Conservation (phyloP, 176 grass and related monocot species). For the Oropetium thomaeum region DNA sequence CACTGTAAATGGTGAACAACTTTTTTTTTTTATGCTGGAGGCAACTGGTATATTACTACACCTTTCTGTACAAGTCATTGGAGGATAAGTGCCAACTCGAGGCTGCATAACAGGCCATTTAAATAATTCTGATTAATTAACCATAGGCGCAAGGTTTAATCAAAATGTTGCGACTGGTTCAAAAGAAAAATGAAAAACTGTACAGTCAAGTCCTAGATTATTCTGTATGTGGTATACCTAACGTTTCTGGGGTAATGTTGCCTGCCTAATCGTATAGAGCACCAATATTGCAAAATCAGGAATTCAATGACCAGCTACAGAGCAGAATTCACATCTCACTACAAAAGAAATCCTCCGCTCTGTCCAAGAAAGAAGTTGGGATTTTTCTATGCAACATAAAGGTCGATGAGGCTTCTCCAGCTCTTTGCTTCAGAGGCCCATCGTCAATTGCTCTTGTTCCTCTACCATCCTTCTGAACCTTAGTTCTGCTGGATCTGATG, state of each 20-base stretch:
- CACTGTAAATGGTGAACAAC: not conserved
- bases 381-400: slow-evolving; percentile 91
- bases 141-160: slow-evolving; percentile 4
- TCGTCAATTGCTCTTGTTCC: slow-evolving; percentile 58
- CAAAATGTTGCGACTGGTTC: not conserved
- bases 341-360: slow-evolving; percentile 86
- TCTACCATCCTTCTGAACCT: slow-evolving; percentile 65
- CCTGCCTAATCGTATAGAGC: not conserved
- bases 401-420: slow-evolving; percentile 52
- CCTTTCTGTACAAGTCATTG: slow-evolving; percentile 1
- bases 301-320: slow-evolving; percentile 9
- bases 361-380: slow-evolving; percentile 83
- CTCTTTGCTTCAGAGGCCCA: slow-evolving; percentile 60
- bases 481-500: slow-evolving; percentile 56
- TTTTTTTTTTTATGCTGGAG: not conserved
- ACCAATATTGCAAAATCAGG: not conserved
- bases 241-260: not conserved
- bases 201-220: not conserved
- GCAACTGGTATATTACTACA: not conserved
- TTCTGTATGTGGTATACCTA: not conserved
- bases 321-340: slow-evolving; percentile 28
- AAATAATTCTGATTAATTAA: slow-evolving; percentile 5
- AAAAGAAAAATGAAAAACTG: not conserved
- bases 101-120: not conserved
- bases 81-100: not conserved